Evolutionary conservation across 305 asterid genomes (phyloP).

Genomic region (Andrographis paniculata): DNA sequence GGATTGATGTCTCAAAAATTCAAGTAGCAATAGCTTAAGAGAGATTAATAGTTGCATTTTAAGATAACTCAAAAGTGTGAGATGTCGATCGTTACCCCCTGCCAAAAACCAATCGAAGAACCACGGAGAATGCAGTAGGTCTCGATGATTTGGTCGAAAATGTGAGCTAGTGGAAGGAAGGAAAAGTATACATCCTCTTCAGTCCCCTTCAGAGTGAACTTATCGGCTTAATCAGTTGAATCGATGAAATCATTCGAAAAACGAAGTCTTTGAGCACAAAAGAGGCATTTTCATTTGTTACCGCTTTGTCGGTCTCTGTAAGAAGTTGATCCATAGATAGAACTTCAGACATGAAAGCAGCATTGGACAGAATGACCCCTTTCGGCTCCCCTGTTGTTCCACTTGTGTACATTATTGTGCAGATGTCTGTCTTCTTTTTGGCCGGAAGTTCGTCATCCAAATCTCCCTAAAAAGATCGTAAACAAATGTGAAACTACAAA

Average conservation of each 20-base stretch:
- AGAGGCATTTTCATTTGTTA: slow-evolving; percentile 7
- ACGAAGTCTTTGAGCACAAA: background rate
- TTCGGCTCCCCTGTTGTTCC: slow-evolving; percentile 98
- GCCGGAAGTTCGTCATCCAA: slow-evolving; percentile 50
- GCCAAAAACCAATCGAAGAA: slow-evolving; percentile 95
- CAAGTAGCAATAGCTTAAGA: too few relatives aligned
- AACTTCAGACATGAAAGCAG: slow-evolving; percentile 81
- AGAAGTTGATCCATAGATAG: slow-evolving; percentile 71
- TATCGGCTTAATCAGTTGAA: slow-evolving; percentile 1
- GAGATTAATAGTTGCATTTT: background rate
- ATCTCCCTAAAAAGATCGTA: slow-evolving; percentile 37
- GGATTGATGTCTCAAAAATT: slow-evolving; percentile 5
- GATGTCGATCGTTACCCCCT: slow-evolving; percentile 57
- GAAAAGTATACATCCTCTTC: slow-evolving; percentile 78
- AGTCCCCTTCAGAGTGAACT: slow-evolving; percentile 35
- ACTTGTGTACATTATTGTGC: slow-evolving; percentile 92
- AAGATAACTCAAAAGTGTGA: background rate
- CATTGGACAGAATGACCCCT: slow-evolving; percentile 70
- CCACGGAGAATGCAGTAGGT: slow-evolving; percentile 63
- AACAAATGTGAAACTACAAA: slow-evolving; percentile 8
- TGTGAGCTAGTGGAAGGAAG: slow-evolving; percentile 93
- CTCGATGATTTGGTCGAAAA: slow-evolving; percentile 78
- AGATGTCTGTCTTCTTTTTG: slow-evolving; percentile 43
- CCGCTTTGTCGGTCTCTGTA: slow-evolving; percentile 55
- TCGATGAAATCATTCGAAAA: background rate